These are phyloP conservation scores for Nemania sp. DNA, from an alignment of 2,329 filamentous ascomycete genomes.

Conservation along the genomic window DNA sequence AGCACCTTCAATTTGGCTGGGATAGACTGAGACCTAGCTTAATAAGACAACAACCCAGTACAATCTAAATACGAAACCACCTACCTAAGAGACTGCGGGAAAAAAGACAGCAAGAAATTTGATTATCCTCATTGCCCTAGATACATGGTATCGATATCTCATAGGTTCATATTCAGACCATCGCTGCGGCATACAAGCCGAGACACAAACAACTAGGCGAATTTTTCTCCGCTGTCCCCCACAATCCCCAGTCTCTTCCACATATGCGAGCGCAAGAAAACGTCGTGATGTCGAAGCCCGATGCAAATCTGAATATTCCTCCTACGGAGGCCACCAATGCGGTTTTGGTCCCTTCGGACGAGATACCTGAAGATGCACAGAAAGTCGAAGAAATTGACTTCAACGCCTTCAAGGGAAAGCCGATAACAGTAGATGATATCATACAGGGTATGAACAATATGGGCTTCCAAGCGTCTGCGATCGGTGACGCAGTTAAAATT, in stretches of 20 bases:
- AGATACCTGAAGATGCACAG: constrained; percentile 76
- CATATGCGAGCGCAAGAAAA: not conserved
- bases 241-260: too few species aligned
- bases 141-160: not conserved
- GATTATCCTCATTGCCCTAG: not conserved
- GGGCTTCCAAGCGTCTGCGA: constrained; percentile 78
- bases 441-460: constrained; percentile 80
- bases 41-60: not conserved
- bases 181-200: too few species aligned
- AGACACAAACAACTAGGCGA: too few species aligned
- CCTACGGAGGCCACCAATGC: constrained; percentile 72
- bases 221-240: too few species aligned
- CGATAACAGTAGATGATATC: constrained; percentile 84
- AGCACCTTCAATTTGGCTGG: constrained; percentile 9
- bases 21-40: not conserved
- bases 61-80: not conserved
- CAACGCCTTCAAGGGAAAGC: constrained; percentile 72
- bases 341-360: constrained; percentile 81
- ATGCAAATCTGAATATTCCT: constrained; percentile 44
- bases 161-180: too few species aligned
- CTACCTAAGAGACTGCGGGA: not conserved
- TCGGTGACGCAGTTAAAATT: constrained; percentile 80
- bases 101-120: not conserved
- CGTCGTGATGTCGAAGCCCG: constrained; percentile 32
- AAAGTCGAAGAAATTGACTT: constrained; percentile 93